A percentile compares a stretch with the other conserved stretches of the same genome.
Evolutionary conservation across 192 early-diverging fungal species (phyloP).

Genomic region (Linnemannia hyalina): DNA sequence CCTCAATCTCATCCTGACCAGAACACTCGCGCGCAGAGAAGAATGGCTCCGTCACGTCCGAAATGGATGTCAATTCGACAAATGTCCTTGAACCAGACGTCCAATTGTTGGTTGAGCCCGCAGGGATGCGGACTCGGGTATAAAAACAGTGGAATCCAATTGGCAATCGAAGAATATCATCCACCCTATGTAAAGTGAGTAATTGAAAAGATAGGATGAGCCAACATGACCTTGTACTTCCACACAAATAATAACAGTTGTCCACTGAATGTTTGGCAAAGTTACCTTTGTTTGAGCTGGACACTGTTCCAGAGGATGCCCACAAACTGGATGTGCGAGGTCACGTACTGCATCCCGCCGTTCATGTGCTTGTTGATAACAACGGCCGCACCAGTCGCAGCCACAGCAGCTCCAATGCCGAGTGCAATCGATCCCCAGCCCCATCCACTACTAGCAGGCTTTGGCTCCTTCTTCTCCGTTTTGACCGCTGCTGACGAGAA

Average conservation of each 20-base stretch:
- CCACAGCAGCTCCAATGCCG: slow-evolving; percentile 55
- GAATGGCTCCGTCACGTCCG: neutral
- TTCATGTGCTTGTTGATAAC: slow-evolving; percentile 53
- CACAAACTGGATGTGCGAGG: slow-evolving; percentile 66
- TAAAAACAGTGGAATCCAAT: slow-evolving; percentile 58
- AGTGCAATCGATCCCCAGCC: slow-evolving; percentile 56
- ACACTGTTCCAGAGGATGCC: slow-evolving; percentile 58
- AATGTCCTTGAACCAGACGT: slow-evolving; percentile 41
- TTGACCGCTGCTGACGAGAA: slow-evolving; percentile 21
- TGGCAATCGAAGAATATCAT: slow-evolving; percentile 19
- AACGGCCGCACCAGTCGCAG: slow-evolving; percentile 57
- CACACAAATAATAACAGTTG: neutral
- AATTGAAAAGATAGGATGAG: neutral
- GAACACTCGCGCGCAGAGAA: slow-evolving; percentile 43
- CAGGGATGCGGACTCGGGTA: slow-evolving; percentile 55
- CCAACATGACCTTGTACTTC: neutral
- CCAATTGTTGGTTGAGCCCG: slow-evolving; percentile 24
- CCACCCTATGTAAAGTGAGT: slow-evolving; percentile 10
- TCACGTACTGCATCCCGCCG: slow-evolving; percentile 49
- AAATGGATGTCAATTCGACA: slow-evolving; percentile 35
- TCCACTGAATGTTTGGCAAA: neutral
- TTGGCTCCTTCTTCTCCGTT: slow-evolving; percentile 15
- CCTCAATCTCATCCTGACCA: slow-evolving; percentile 56
- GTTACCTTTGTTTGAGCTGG: slow-evolving; percentile 60
- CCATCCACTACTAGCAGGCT: slow-evolving; percentile 42